Base-by-base conservation (phyloP, 768 basidiomycete genomes). In the Saitozyma podzolica region DNA sequence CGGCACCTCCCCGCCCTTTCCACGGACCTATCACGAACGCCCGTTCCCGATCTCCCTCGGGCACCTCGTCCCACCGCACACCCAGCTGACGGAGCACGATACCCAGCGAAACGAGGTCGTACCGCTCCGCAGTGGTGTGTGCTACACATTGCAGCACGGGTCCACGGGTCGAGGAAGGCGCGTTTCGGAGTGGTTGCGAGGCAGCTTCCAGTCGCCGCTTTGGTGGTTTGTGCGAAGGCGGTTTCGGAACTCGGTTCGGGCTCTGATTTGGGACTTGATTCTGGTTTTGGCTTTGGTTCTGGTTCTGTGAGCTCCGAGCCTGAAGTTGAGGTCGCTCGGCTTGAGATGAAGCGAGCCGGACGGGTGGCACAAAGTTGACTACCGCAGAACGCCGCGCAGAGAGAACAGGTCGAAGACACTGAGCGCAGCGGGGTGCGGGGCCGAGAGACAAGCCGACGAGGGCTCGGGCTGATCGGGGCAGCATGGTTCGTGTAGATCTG, bases 91-190 rank as follows among this genome's bases (percentile, higher is more conserved):
- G 62, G 40, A 79, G 69, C 17, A 73, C 65, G n/a, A 60, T 48
- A 19, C 71, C 73, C 9, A 94, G 81, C 19, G 85, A 84, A 2
- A 85, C 83, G 4, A 92, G 84, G 42, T 88, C 75, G 73, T 91
- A 95, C 45, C 88, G 85, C 71, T 94, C 91, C 0, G 92, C 89
- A 0, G 93, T 94, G 0, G 92, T 87, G 56, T 92, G 84, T 0
- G 92, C 93, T 59, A 90, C 86, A 10, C 94, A 87, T 13, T 89
- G 82, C 57, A 87, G 84, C 55, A 94, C 92, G 40, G 87, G 84
- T 50, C 90, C 86, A 50, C 90, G 85, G 9, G 92, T 93, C 8
- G 89, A 89, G 4, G 90, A 92, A 9, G 90, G 90, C 68, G 90
- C 92, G 20, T 87, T 83, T 54, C 92, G 88, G 64, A 95, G 90